These are phyloP conservation scores for Phytopythium oedochilum DNA, from an alignment of 352 stramenopile genomes.

Conservation along the genomic window DNA sequence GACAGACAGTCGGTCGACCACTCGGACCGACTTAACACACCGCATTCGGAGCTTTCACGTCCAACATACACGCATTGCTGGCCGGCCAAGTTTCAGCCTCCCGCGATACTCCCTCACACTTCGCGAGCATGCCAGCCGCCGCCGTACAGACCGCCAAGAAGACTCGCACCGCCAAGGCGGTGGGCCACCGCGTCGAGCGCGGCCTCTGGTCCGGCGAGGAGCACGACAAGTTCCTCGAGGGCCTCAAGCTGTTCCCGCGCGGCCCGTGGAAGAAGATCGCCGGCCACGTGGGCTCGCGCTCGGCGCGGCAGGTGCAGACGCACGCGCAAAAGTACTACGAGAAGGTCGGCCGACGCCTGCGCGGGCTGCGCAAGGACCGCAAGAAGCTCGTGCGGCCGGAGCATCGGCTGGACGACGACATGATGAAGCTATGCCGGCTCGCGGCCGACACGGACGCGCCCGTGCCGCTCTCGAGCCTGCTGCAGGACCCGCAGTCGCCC, in stretches of 20 bases:
- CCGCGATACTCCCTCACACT: too few relatives aligned
- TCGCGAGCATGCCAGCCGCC: constrained; percentile 4
- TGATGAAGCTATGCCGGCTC: constrained; percentile 29
- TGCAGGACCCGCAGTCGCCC: constrained; percentile 21
- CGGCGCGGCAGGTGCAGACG: constrained; percentile 53
- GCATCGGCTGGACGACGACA: constrained; percentile 34
- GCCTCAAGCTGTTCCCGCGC: constrained; percentile 40
- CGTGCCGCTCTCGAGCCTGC: constrained; percentile 11
- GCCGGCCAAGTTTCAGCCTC: too few relatives aligned
- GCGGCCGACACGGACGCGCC: constrained; percentile 21
- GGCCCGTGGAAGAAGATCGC: constrained; percentile 51
- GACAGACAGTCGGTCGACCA: too few relatives aligned
- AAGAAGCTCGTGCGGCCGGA: constrained; percentile 30
- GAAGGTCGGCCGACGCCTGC: constrained; percentile 41
- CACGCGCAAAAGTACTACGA: constrained; percentile 66
- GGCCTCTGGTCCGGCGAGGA: constrained; percentile 55
- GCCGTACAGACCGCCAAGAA: background rate
- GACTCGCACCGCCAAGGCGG: background rate
- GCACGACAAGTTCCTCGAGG: constrained; percentile 54
- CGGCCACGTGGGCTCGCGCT: constrained; percentile 42
- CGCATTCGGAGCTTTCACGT: background rate
- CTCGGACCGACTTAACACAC: too few relatives aligned
- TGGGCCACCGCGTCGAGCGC: constrained; percentile 14
- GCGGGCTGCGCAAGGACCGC: constrained; percentile 37
- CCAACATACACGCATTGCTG: background rate